phyloP scores from a whole-genome alignment of 352 stramenopile genomes.

The Globisporangium okanoganense region DNA sequence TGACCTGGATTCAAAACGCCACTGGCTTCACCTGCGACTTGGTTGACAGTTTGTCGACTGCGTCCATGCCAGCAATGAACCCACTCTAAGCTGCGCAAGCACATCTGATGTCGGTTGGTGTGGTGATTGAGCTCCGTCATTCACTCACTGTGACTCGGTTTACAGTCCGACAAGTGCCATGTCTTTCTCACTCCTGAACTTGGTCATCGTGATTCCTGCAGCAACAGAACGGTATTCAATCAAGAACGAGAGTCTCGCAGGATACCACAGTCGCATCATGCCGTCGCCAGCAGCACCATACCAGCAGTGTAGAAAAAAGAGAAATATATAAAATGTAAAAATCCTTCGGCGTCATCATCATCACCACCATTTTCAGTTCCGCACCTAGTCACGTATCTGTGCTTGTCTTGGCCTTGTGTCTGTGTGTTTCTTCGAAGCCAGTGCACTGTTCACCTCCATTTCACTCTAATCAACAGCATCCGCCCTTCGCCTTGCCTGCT shows the following conservation, averaged over 20 bases:
- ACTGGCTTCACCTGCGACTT: no score
- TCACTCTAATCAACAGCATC: slow-evolving; percentile 40
- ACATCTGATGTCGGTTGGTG: background rate
- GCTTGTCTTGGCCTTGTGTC: background rate
- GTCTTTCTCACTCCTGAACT: no score
- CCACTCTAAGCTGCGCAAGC: background rate
- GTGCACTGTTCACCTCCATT: background rate
- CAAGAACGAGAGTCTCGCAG: background rate
- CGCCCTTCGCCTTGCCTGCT: slow-evolving; percentile 48
- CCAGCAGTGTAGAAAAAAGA: slow-evolving; percentile 1
- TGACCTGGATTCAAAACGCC: no score
- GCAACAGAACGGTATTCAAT: no score
- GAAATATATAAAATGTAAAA: slow-evolving; percentile 11
- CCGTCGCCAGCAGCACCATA: background rate
- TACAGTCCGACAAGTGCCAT: no score
- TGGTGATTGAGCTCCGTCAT: background rate
- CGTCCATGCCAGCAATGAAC: no score
- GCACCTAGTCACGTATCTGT: background rate
- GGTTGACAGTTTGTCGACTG: no score
- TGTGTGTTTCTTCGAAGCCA: background rate
- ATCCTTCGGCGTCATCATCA: slow-evolving; percentile 2
- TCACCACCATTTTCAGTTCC: slow-evolving; percentile 3
- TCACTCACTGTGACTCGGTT: no score
- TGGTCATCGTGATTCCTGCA: no score
- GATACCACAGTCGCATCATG: background rate